phyloP scores from a whole-genome alignment of 2,329 filamentous ascomycete genomes.

The Botryosphaeria agaves region DNA sequence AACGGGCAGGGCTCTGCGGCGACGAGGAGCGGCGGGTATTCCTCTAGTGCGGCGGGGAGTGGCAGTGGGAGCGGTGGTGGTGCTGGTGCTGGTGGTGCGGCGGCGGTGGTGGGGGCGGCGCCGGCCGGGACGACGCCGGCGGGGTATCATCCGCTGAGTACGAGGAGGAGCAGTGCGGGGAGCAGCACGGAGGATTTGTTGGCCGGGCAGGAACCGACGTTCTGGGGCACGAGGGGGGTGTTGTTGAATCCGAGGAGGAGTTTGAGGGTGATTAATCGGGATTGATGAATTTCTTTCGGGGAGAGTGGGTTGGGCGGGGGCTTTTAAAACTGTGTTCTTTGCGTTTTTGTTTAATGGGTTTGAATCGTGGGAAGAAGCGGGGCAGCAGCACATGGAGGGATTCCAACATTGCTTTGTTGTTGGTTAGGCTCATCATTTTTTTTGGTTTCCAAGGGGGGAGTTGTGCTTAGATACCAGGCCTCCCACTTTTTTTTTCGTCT shows the following conservation, averaged over 20 bases:
- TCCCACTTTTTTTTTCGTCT: background rate
- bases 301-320: too few species aligned
- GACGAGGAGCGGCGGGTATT: conserved; percentile 4
- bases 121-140: conserved; percentile 1
- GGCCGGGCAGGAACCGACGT: conserved; percentile 48
- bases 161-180: conserved; percentile 23
- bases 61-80: conserved; percentile 12
- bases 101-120: conserved; percentile 8
- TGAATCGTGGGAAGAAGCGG: background rate
- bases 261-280: conserved; percentile 48
- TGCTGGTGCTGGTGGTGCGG: conserved; percentile 7
- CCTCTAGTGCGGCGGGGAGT: conserved; percentile 4
- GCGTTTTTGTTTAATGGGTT: background rate
- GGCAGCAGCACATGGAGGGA: too few species aligned
- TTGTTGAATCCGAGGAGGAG: conserved; percentile 51
- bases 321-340: background rate
- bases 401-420: too few species aligned
- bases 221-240: conserved; percentile 42
- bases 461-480: background rate
- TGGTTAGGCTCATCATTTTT: too few species aligned
- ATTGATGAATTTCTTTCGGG: too few species aligned
- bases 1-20: conserved; percentile 5
- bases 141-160: too few species aligned
- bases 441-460: too few species aligned
- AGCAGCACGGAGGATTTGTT: conserved; percentile 41